Evolutionary conservation across 495 filamentous ascomycete species (phyloP), one percentile per base, ranked within the genome.

Genomic region (Hyaloscypha hepaticicola): DNA sequence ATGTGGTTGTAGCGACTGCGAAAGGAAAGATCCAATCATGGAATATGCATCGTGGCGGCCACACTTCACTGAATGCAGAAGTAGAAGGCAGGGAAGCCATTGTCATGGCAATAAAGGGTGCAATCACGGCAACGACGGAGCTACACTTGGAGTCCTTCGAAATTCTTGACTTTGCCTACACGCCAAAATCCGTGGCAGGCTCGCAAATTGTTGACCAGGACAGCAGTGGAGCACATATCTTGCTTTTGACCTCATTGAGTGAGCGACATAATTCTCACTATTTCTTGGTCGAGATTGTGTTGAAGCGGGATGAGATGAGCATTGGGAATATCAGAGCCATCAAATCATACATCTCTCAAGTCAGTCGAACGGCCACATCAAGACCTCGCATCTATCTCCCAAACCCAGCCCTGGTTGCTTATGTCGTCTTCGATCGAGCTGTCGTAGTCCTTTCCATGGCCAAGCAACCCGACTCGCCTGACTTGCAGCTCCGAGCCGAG

Each of bases 11-110:
- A 64, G 87, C 85, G 29, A 93, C 92, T 12, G 81, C 85, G 5
- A 85, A 85, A 49, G 93, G 91, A 24, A 76, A 85, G 29, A 74
- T 99, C 16, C 87, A 95, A 63, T 82, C 87, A 12, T 99, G 95
- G 95, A 88, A 90, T 71, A 81, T 96, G 5, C 91, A 91, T 70
- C 89, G 93, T 74, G 88, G 90, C 38, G 93, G 93, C 28, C 89
- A 76, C 58, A 66, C 72, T n/a, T 63, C 70, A 14, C 74, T 77
- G 45, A 76, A 75, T 14, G 49, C 72, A 19, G 77, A 79, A 50
- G 64, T 70, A 27, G 77, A 79, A 61, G 38, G 69, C 31, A 69
- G 77, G 21, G 77, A 78, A 48, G 56, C 69, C 0, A 74, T 80
- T 45, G 68, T 75, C 11, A 57, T 61, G 27, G 76, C 73, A 12